Conservation (phyloP, 1,284 basidiomycete species). For the Cutaneotrichosporon spelunceum region DNA sequence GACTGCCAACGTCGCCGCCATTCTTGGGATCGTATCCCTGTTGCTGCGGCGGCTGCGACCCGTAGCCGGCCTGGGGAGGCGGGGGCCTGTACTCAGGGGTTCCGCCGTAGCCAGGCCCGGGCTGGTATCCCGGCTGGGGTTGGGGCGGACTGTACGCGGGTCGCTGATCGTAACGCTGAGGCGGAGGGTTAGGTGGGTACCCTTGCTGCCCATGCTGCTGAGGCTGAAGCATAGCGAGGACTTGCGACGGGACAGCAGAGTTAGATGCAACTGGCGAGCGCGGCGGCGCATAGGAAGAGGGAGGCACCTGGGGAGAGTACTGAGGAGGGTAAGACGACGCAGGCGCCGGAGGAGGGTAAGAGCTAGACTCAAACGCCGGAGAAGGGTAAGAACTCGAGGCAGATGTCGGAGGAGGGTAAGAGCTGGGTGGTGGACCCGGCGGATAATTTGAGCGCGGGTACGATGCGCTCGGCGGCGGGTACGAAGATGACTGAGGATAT, state of each 20-base stretch:
- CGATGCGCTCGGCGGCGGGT: conserved; percentile 2
- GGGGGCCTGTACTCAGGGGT: background rate
- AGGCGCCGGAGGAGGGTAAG: conserved; percentile 1
- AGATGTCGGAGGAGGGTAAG: conserved; percentile 1
- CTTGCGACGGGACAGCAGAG: conserved; percentile 58
- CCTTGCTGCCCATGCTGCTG: conserved; percentile 12
- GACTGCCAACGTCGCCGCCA: conserved; percentile 28
- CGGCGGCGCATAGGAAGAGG: background rate
- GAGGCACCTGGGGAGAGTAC: conserved; percentile 14
- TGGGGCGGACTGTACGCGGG: conserved; percentile 8
- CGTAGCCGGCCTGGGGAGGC: conserved; percentile 9
- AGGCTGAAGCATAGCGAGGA: conserved; percentile 61
- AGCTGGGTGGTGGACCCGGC: conserved; percentile 2
- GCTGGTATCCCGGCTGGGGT: background rate
- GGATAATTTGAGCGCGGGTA: conserved; percentile 1
- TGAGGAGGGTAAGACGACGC: conserved; percentile 9
- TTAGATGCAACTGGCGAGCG: conserved; percentile 40
- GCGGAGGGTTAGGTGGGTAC: background rate
- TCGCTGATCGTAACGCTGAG: conserved; percentile 3
- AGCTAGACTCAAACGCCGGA: conserved; percentile 5
- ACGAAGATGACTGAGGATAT: background rate
- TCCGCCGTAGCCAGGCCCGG: background rate
- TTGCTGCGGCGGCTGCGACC: conserved; percentile 8
- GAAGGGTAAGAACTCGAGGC: conserved; percentile 8
- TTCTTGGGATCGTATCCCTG: conserved; percentile 19